These are phyloP conservation scores for Trametes maxima DNA, from an alignment of 768 basidiomycete species.

Conservation along the genomic window DNA sequence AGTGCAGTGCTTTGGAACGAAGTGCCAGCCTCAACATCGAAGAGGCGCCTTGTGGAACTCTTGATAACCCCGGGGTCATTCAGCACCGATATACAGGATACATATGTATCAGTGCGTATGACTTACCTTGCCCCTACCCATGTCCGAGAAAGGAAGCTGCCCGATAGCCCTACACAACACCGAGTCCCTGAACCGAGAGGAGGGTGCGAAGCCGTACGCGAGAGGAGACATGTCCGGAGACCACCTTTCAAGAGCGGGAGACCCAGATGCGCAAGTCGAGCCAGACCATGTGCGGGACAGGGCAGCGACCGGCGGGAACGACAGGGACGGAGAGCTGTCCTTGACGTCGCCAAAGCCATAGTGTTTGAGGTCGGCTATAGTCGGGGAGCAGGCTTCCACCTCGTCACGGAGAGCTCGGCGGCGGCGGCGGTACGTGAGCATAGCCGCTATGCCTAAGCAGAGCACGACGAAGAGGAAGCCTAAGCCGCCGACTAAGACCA, in stretches of 20 bases:
- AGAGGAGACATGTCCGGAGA: slow-evolving; percentile 7
- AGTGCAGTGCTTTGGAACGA: background rate
- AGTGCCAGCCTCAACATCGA: background rate
- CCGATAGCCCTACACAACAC: slow-evolving; percentile 14
- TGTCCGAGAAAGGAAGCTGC: background rate
- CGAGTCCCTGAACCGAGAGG: slow-evolving; percentile 19
- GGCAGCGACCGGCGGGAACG: background rate
- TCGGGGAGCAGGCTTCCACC: background rate
- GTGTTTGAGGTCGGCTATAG: slow-evolving; percentile 4
- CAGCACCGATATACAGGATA: too few species aligned
- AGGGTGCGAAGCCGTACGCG: slow-evolving; percentile 1
- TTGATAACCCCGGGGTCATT: background rate
- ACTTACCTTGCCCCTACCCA: slow-evolving; percentile 12
- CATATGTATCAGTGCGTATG: background rate
- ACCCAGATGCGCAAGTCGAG: background rate
- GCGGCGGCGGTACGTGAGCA: background rate
- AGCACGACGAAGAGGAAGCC: background rate
- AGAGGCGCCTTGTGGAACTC: background rate
- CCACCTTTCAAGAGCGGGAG: background rate
- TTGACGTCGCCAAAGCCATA: background rate
- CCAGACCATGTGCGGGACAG: slow-evolving; percentile 7
- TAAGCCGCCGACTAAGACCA: slow-evolving; percentile 3
- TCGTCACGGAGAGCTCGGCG: background rate
- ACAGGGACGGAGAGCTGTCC: background rate
- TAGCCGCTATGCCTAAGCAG: background rate